Percentiles rank a stretch among this genome's conserved stretches.
Evolutionary conservation across 768 basidiomycete species (phyloP).

Genomic region (Kwoniella bestiolae): DNA sequence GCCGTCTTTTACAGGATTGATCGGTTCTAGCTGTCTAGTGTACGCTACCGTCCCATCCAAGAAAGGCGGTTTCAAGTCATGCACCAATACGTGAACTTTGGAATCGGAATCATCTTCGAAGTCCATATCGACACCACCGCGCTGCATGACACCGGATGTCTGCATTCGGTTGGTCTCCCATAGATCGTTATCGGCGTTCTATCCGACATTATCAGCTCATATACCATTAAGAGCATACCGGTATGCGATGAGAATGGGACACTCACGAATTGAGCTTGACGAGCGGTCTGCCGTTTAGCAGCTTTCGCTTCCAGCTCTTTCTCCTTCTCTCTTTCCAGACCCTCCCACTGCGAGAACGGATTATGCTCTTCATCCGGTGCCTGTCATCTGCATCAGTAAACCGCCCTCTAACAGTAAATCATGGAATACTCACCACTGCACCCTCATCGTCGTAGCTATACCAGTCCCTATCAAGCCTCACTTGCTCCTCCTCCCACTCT

Average conservation of each 20-base stretch:
- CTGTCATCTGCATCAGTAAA: slow-evolving; percentile 19
- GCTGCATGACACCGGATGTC: slow-evolving; percentile 90
- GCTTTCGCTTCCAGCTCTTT: slow-evolving; percentile 55
- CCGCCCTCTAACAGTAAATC: too few relatives aligned
- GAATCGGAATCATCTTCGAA: slow-evolving; percentile 96
- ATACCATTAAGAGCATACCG: too few relatives aligned
- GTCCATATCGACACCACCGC: slow-evolving; percentile 83
- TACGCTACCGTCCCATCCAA: slow-evolving; percentile 94
- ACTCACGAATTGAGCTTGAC: slow-evolving; percentile 93
- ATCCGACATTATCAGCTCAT: slow-evolving; percentile 27
- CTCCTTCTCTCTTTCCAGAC: slow-evolving; percentile 62
- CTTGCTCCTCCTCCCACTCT: slow-evolving; percentile 98
- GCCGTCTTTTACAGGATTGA: slow-evolving; percentile 91
- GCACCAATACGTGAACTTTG: slow-evolving; percentile 90
- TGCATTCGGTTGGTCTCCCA: slow-evolving; percentile 99
- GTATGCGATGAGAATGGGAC: too few relatives aligned
- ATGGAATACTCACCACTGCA: slow-evolving; percentile 64
- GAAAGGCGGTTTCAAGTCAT: slow-evolving; percentile 96
- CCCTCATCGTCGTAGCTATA: slow-evolving; percentile 90
- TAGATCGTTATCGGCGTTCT: slow-evolving; percentile 97
- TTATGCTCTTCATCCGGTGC: slow-evolving; percentile 87
- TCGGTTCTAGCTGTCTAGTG: slow-evolving; percentile 94
- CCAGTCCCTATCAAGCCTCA: slow-evolving; percentile 91
- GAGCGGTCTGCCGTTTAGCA: slow-evolving; percentile 80
- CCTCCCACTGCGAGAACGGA: slow-evolving; percentile 90